Evolutionary conservation across 805 yeast genomes (phyloP).

Genomic region (Saccharomycopsis sp.): DNA sequence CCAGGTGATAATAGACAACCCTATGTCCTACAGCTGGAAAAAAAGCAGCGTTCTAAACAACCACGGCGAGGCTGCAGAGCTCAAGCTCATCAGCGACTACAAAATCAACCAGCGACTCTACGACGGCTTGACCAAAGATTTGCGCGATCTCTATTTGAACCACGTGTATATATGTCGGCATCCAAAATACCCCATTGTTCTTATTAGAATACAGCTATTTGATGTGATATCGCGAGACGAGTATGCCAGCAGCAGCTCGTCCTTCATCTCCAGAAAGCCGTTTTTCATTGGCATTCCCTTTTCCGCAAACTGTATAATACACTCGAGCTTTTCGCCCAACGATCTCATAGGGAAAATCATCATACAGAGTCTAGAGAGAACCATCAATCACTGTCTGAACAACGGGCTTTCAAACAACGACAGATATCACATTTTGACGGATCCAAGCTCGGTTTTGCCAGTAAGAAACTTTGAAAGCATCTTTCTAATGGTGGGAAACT

Average conservation of each 20-base stretch:
- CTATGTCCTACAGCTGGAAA: slow-evolving; percentile 35
- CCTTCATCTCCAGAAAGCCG: slow-evolving; percentile 47
- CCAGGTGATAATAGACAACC: slow-evolving; percentile 54
- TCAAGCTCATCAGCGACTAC: slow-evolving; percentile 27
- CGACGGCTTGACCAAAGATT: slow-evolving; percentile 37
- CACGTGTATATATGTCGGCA: slow-evolving; percentile 63
- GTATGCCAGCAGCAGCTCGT: slow-evolving; percentile 21
- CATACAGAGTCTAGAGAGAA: slow-evolving; percentile 51
- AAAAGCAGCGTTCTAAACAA: slow-evolving; percentile 27
- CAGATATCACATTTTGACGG: background rate
- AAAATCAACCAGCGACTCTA: slow-evolving; percentile 48
- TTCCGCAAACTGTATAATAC: slow-evolving; percentile 61
- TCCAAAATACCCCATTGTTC: slow-evolving; percentile 51
- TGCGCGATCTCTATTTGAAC: slow-evolving; percentile 48
- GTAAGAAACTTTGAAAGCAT: slow-evolving; percentile 39
- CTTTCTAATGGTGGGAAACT: slow-evolving; percentile 52
- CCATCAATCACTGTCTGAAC: slow-evolving; percentile 38
- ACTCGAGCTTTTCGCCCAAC: slow-evolving; percentile 35
- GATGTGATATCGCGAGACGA: slow-evolving; percentile 34
- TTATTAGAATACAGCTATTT: slow-evolving; percentile 63
- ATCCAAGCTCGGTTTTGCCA: slow-evolving; percentile 31
- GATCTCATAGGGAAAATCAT: slow-evolving; percentile 47
- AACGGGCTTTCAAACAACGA: slow-evolving; percentile 19
- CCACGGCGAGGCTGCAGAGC: slow-evolving; percentile 26
- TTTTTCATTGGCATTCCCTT: slow-evolving; percentile 60